phyloP scores from a whole-genome alignment of 1,284 basidiomycete genomes.

The Trichosporon ovoides region DNA sequence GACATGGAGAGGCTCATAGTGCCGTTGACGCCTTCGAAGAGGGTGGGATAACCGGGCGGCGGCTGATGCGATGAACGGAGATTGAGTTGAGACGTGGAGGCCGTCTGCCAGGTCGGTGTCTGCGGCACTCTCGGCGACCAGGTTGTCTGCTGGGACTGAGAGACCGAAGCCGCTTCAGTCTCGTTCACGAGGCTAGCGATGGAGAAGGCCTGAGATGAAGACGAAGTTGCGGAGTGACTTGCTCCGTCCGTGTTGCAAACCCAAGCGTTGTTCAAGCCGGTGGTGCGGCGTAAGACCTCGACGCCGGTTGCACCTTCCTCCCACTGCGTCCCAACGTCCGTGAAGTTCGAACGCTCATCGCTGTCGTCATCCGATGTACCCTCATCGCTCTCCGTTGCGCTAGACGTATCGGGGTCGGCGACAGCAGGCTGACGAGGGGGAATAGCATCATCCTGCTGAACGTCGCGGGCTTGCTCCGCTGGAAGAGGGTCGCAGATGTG shows the following conservation, averaged over 20 bases:
- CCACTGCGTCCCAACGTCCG: constrained; percentile 11
- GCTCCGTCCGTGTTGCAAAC: not conserved
- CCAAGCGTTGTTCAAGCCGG: not conserved
- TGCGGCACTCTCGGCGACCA: not conserved
- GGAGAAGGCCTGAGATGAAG: not conserved
- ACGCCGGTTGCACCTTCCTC: not conserved
- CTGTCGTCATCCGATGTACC: constrained; percentile 10
- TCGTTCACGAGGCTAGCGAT: constrained; percentile 10
- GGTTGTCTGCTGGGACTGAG: not conserved
- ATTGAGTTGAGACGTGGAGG: not conserved
- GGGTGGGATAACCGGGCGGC: not conserved
- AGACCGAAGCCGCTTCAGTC: not conserved
- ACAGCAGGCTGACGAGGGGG: not conserved
- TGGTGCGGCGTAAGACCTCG: not conserved
- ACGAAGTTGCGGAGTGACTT: not conserved
- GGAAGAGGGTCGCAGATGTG: constrained; percentile 24
- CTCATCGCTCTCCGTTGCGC: constrained; percentile 1
- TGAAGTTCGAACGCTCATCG: not conserved
- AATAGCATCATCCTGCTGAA: constrained; percentile 21
- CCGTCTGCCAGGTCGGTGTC: not conserved
- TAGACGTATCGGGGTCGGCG: not conserved
- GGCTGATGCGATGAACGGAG: not conserved
- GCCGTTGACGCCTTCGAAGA: not conserved
- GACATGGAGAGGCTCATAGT: not conserved
- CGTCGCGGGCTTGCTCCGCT: constrained; percentile 9